These are phyloP conservation scores for Trichophyton benhamiae DNA, from an alignment of 2,329 filamentous ascomycete genomes.

Conservation along the genomic window DNA sequence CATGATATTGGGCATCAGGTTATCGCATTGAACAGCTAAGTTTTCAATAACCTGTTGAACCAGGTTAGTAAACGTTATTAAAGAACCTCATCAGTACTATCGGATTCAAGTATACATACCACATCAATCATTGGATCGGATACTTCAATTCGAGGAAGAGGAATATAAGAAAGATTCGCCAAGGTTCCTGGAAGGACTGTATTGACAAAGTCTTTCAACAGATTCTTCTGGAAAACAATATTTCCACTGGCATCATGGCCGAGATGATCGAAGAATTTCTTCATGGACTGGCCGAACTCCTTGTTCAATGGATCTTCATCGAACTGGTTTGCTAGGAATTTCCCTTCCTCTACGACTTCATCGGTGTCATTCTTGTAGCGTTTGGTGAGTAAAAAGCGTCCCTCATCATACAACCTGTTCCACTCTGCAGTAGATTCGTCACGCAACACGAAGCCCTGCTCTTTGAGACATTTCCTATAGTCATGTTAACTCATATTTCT, in stretches of 20 bases:
- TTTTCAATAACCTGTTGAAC: constrained; percentile 61
- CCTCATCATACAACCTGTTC: constrained; percentile 73
- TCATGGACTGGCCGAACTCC: constrained; percentile 59
- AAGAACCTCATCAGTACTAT: neutral
- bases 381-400: constrained; percentile 72
- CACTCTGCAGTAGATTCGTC: constrained; percentile 69
- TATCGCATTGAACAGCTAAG: constrained; percentile 87
- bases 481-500: constrained; percentile 8
- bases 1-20: constrained; percentile 83
- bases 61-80: neutral
- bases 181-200: constrained; percentile 75
- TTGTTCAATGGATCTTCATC: constrained; percentile 79
- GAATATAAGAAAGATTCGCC: constrained; percentile 77
- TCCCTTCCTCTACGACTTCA: constrained; percentile 75
- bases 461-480: constrained; percentile 58
- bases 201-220: constrained; percentile 76
- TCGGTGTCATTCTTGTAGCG: constrained; percentile 81
- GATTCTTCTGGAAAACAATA: constrained; percentile 78
- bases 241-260: constrained; percentile 78
- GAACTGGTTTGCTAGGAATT: constrained; percentile 81
- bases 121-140: constrained; percentile 73
- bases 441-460: constrained; percentile 84
- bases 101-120: constrained; percentile 20
- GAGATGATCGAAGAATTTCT: constrained; percentile 82
- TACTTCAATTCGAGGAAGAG: constrained; percentile 88